Evolutionary conservation across 1,284 basidiomycete species (phyloP).

Genomic region (Puccinia coronata): DNA sequence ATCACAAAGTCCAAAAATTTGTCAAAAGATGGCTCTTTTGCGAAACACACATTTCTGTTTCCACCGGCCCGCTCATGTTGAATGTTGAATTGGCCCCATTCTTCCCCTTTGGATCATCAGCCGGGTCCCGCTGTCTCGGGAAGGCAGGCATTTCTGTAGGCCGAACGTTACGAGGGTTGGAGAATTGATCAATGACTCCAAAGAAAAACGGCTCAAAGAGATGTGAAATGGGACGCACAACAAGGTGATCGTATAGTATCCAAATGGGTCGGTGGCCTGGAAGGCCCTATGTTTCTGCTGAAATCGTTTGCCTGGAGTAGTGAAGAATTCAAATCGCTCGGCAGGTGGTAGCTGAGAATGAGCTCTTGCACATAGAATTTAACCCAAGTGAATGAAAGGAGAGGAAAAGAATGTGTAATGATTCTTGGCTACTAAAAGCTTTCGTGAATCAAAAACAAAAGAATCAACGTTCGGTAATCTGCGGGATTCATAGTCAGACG

Average conservation of each 20-base stretch:
- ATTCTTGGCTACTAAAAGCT: not conserved
- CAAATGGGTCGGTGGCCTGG: not conserved
- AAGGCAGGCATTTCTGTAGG: not conserved
- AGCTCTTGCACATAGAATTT: not conserved
- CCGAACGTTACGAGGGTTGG: not conserved
- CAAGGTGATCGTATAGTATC: not conserved
- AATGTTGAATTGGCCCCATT: not conserved
- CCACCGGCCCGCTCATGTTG: not conserved
- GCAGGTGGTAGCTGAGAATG: not conserved
- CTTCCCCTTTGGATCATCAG: not conserved
- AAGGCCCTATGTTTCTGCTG: conserved; percentile 1
- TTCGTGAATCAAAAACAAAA: not conserved
- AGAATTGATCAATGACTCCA: not conserved
- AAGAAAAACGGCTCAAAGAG: not conserved
- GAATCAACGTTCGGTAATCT: not conserved
- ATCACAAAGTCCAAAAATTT: not conserved
- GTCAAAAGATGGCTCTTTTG: not conserved
- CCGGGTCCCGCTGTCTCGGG: not conserved
- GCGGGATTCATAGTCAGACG: not conserved
- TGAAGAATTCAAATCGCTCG: not conserved
- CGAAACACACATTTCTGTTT: not conserved
- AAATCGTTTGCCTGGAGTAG: not conserved
- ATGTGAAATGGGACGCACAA: not conserved
- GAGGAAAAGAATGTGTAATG: not conserved
- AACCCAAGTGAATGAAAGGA: not conserved